These are phyloP conservation scores for Globisporangium radiosum DNA, from an alignment of 352 stramenopile genomes.

Conservation along the genomic window DNA sequence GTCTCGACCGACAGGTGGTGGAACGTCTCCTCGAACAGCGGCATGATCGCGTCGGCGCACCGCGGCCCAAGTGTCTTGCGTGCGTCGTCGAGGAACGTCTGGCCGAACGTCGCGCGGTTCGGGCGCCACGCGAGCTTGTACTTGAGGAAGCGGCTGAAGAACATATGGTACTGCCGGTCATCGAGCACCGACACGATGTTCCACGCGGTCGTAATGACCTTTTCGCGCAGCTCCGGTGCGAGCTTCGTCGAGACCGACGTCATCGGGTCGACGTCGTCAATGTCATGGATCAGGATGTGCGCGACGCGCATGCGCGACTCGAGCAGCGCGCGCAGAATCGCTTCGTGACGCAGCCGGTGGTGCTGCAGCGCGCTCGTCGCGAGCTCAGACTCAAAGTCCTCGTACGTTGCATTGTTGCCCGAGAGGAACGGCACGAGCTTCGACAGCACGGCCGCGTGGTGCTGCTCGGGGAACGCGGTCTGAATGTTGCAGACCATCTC, in stretches of 20 bases:
- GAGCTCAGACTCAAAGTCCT: constrained; percentile 65
- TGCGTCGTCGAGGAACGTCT: constrained; percentile 76
- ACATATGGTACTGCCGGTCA: constrained; percentile 83
- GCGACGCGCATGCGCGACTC: constrained; percentile 80
- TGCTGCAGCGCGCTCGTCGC: constrained; percentile 58
- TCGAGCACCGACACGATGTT: constrained; percentile 83
- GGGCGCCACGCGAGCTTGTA: constrained; percentile 84
- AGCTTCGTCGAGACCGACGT: constrained; percentile 53
- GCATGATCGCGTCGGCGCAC: constrained; percentile 62
- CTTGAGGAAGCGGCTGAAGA: constrained; percentile 83
- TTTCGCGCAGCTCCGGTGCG: constrained; percentile 55
- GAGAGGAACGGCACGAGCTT: constrained; percentile 77
- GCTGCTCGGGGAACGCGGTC: constrained; percentile 59
- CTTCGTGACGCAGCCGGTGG: constrained; percentile 76
- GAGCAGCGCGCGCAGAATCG: constrained; percentile 68
- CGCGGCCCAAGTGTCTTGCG: constrained; percentile 53
- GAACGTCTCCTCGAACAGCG: constrained; percentile 70
- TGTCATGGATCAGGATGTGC: constrained; percentile 79
- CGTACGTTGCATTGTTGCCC: constrained; percentile 64
- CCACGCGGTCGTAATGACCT: constrained; percentile 77
- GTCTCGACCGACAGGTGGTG: constrained; percentile 79
- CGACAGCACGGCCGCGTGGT: constrained; percentile 50
- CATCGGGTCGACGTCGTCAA: constrained; percentile 65
- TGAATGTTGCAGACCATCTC: constrained; percentile 86
- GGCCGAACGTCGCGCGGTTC: constrained; percentile 65